Conservation (phyloP, 257 asterid genomes). For the Solanum sitiens region DNA sequence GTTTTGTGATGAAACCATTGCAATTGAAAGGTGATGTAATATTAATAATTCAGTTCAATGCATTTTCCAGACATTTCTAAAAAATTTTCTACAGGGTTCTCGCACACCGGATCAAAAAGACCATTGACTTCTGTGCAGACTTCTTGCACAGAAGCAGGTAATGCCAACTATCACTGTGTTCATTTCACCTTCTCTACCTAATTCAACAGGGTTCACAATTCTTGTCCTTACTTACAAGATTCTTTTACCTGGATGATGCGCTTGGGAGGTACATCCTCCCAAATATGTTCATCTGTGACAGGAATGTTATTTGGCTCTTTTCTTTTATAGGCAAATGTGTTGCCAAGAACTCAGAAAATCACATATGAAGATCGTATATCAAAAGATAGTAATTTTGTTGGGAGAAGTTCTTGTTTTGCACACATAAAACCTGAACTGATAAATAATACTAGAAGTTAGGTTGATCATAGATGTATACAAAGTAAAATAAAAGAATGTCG, state of each 20-base stretch:
- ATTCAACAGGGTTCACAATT: neutral
- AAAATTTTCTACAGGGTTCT: conserved; percentile 46
- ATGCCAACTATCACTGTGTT: conserved; percentile 11
- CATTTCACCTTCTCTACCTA: neutral
- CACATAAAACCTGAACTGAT: neutral
- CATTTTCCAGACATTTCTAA: conserved; percentile 13
- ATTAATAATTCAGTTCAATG: neutral
- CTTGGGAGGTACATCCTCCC: neutral
- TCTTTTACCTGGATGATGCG: neutral
- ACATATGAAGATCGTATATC: neutral
- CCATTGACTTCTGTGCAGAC: conserved; percentile 29
- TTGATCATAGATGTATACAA: neutral
- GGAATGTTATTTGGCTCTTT: neutral
- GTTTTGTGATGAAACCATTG: conserved; percentile 85
- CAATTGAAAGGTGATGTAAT: conserved; percentile 65
- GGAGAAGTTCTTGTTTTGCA: neutral
- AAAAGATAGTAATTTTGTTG: neutral
- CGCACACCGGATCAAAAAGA: conserved; percentile 40
- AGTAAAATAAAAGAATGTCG: neutral
- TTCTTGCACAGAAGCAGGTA: conserved; percentile 40
- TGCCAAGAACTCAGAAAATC: neutral
- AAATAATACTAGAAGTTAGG: neutral
- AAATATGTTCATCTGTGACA: neutral
- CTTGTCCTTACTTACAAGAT: neutral
- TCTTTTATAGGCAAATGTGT: neutral